phyloP scores from a whole-genome alignment of 2,329 filamentous ascomycete genomes.

The Epichloe brachyelytri region DNA sequence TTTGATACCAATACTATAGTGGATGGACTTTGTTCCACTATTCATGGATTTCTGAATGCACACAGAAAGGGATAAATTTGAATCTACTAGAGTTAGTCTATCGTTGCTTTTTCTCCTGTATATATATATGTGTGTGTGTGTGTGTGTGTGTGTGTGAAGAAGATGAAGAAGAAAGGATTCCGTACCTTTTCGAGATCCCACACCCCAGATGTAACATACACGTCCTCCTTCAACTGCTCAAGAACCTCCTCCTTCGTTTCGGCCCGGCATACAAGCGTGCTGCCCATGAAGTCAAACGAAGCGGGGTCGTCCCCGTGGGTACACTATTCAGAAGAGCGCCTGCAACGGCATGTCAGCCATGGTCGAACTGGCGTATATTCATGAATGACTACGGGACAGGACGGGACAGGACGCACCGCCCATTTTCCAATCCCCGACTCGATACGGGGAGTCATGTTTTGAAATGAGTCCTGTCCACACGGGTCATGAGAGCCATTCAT shows the following conservation, averaged over 20 bases:
- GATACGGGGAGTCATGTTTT: constrained; percentile 37
- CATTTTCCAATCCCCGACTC: constrained; percentile 45
- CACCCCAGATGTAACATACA: constrained; percentile 59
- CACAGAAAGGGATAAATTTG: constrained; percentile 38
- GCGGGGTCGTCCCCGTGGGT: constrained; percentile 46
- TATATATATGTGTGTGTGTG: too few species aligned
- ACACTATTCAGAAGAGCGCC: constrained; percentile 56
- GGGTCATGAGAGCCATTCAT: background rate
- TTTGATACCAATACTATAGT: constrained; percentile 4
- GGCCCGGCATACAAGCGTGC: constrained; percentile 54
- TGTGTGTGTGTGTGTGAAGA: too few species aligned
- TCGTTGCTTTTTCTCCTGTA: background rate
- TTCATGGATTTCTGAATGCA: constrained; percentile 23
- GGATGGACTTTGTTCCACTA: background rate
- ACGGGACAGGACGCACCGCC: constrained; percentile 37
- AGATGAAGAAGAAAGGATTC: constrained; percentile 4
- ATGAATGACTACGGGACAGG: background rate
- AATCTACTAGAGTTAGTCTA: constrained; percentile 17
- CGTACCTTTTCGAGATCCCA: constrained; percentile 64
- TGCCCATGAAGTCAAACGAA: constrained; percentile 60
- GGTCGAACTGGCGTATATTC: too few species aligned
- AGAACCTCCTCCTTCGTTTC: constrained; percentile 57
- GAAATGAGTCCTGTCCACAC: constrained; percentile 34
- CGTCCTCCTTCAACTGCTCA: constrained; percentile 53
- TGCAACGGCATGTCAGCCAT: constrained; percentile 13